These are phyloP conservation scores for Cryoendolithus antarcticus DNA, from an alignment of 2,329 filamentous ascomycete species.

Conservation along the genomic window DNA sequence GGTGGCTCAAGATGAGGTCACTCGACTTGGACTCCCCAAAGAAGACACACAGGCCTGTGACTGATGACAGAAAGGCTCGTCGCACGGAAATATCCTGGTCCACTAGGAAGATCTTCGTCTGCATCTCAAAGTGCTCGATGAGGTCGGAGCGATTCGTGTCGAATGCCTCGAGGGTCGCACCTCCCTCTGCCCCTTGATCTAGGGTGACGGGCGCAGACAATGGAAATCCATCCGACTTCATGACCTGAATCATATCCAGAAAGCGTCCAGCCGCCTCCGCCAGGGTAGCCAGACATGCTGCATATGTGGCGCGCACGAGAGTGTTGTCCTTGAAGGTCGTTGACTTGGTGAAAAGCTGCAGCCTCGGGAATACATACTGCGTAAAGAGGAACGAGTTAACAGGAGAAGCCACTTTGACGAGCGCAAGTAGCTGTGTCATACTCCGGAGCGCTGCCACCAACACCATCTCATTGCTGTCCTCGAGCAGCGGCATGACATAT, in stretches of 20 bases:
- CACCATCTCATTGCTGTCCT: slow-evolving; percentile 72
- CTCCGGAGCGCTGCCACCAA: slow-evolving; percentile 75
- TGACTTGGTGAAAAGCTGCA: slow-evolving; percentile 45
- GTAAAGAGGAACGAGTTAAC: slow-evolving; percentile 57
- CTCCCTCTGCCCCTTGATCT: slow-evolving; percentile 44
- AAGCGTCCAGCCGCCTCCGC: slow-evolving; percentile 77
- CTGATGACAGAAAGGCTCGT: slow-evolving; percentile 80
- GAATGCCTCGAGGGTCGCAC: slow-evolving; percentile 62
- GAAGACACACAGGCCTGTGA: slow-evolving; percentile 85
- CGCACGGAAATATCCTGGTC: slow-evolving; percentile 77
- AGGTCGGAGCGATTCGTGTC: slow-evolving; percentile 78
- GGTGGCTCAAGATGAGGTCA: slow-evolving; percentile 87
- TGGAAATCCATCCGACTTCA: slow-evolving; percentile 72
- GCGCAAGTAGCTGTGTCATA: slow-evolving; percentile 74
- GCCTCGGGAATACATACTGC: slow-evolving; percentile 50
- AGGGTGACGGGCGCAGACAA: slow-evolving; percentile 67
- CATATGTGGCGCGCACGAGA: slow-evolving; percentile 79
- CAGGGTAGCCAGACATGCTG: slow-evolving; percentile 78
- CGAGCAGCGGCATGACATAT: slow-evolving; percentile 72
- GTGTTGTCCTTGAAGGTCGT: slow-evolving; percentile 38
- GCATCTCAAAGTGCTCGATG: slow-evolving; percentile 69
- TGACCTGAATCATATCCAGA: slow-evolving; percentile 78
- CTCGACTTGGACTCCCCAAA: slow-evolving; percentile 86
- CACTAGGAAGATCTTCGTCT: slow-evolving; percentile 81
- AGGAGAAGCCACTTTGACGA: slow-evolving; percentile 77